Evolutionary conservation across 2,329 filamentous ascomycete genomes (phyloP), one percentile per base, ranked within the genome.

Genomic region (Colletotrichum lentis): DNA sequence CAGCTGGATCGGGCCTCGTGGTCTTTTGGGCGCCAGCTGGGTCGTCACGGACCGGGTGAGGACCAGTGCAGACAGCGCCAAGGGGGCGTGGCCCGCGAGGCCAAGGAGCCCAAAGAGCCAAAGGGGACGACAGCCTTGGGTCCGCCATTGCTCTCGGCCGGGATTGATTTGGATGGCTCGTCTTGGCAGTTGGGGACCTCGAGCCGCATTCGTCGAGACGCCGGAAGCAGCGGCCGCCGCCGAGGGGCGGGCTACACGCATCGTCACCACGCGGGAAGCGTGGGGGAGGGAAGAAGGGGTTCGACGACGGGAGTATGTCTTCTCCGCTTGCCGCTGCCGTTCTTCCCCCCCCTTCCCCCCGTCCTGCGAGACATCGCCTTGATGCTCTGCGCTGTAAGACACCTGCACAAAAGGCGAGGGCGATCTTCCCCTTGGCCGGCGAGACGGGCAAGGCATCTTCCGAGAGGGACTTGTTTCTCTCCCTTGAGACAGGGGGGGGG

Each of bases 131-230:
- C 24, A 52, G 11, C 27, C 31, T 10, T n/a, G 14, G 22, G 49
- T 37, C 12, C 41, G n/a, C n/a, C n/a, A 14, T n/a, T 43, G 20
- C n/a, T 58, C 55, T 46, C 41, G 55, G 55, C 55, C 41, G 55
- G 41, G 24, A 57, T 35, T 18, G 41, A 46, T 22, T 18, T 46
- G 6, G 27, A 37, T 47, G 24, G 55, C 12, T 18, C 11, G 27
- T 58, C 43, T 46, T 37, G 16, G 31, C 24, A 10, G 24, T 31
- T n/a, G 53, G 1, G 31, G 22, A 35, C 12, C 14, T 7, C 4
- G 14, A 39, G 14, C 56, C 56, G 56, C 43, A 47, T 37, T n/a
- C 43, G 31, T 39, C 3, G 5, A 10, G 31, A 11, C 3, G n/a
- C 43, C 31, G 56, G 7, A 59, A 47, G 43, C 43, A 47, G 56